These are phyloP conservation scores for Tylopilus balloui DNA, from an alignment of 768 basidiomycete genomes.

Conservation along the genomic window DNA sequence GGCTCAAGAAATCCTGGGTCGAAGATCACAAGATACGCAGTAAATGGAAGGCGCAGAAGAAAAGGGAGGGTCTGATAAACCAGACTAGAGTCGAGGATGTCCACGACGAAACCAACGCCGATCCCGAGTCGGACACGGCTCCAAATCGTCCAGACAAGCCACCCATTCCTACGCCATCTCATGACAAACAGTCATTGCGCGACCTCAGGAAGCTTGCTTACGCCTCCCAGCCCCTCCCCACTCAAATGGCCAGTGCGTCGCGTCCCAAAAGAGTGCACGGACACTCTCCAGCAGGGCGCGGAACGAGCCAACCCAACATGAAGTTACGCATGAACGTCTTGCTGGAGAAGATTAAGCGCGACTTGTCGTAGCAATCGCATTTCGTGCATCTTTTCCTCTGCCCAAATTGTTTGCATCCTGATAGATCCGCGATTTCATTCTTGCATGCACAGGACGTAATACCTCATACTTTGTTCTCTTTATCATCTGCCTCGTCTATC, in stretches of 20 bases:
- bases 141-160: conserved; percentile 2
- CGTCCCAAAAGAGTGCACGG: conserved; percentile 23
- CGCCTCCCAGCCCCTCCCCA: conserved; percentile 52
- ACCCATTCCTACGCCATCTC: conserved; percentile 1
- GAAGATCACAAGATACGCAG: conserved; percentile 71
- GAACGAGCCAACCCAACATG: conserved; percentile 65
- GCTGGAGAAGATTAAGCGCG: conserved; percentile 79
- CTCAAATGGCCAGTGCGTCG: conserved; percentile 47
- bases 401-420: not conserved
- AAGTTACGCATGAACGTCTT: conserved; percentile 81
- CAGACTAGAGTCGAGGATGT: conserved; percentile 1
- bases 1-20: conserved; percentile 78
- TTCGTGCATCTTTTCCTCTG: conserved; percentile 1
- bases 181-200: conserved; percentile 39
- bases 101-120: not conserved
- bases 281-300: conserved; percentile 15
- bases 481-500: conserved; percentile 41
- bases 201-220: conserved; percentile 63
- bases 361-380: conserved; percentile 35
- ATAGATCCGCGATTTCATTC: conserved; percentile 2
- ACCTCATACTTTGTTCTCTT: conserved; percentile 50
- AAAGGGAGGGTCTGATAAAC: conserved; percentile 37
- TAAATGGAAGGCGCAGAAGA: conserved; percentile 73
- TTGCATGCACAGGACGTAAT: not conserved
- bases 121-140: not conserved